phyloP scores from a whole-genome alignment of 2,329 filamentous ascomycete species.

The Talaromyces sp. region DNA sequence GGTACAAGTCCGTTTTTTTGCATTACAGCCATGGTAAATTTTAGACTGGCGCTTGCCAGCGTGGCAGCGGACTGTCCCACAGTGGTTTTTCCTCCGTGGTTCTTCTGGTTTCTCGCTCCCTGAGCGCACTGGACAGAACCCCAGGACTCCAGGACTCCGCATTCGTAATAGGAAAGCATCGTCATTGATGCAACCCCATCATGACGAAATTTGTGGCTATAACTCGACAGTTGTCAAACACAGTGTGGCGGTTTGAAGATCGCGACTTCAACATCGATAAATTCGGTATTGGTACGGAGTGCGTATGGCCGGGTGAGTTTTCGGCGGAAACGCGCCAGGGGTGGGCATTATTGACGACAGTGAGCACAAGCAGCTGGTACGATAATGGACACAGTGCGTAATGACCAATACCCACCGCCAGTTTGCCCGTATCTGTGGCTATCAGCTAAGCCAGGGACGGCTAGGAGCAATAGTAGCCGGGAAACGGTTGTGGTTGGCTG shows the following conservation, averaged over 20 bases:
- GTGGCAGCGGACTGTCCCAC: conserved; percentile 28
- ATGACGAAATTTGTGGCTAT: conserved; percentile 14
- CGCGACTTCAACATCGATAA: background rate
- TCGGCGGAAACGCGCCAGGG: conserved; percentile 8
- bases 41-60: conserved; percentile 34
- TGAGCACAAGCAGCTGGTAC: background rate
- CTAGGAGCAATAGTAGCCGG: conserved; percentile 6
- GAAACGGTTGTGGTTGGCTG: conserved; percentile 3
- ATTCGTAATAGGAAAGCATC: background rate
- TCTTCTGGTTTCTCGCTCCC: conserved; percentile 8
- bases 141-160: background rate
- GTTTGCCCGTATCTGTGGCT: conserved; percentile 19
- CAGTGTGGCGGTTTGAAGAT: conserved; percentile 3
- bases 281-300: background rate
- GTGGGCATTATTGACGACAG: background rate
- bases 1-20: conserved; percentile 19
- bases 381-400: conserved; percentile 6
- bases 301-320: background rate
- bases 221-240: background rate
- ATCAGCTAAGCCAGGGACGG: conserved; percentile 19
- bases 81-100: background rate
- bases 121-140: background rate
- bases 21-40: conserved; percentile 20
- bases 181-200: conserved; percentile 9
- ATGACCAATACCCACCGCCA: conserved; percentile 21